Base-by-base conservation (phyloP, 495 filamentous ascomycete genomes). In the Trypethelium eluteriae region DNA sequence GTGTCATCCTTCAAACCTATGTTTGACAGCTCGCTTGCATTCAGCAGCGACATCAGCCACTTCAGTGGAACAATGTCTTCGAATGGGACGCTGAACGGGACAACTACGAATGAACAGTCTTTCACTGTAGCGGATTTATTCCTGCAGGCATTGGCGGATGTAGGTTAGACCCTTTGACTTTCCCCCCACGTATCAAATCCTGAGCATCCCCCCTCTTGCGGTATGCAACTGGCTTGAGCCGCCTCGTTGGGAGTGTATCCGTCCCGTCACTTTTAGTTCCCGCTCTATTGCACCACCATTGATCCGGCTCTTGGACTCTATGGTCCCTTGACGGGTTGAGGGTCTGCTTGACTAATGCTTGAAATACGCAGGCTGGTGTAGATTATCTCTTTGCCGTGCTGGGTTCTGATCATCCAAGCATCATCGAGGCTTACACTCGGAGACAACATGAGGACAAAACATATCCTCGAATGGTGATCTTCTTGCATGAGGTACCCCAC, bases 401-500 rank as follows among this genome's bases (percentile, higher is more conserved):
- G 9, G 71, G 71, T 14, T 73, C 71, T 34, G 71, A 73, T 46
- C 71, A 73, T 59, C 71, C 71, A 44, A 67, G 63, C 44, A 72
- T 73, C 59, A 70, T 73, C 44, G 71, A 73, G 65, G 71, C 71
- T 2, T 62, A 71, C n/a, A 62, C 63, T 38, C 67, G 62, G 41
- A 50, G 70, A 34, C 69, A 73, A 53, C 47, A 64, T 38, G 67
- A 69, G 41, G 44, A 65, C 3, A 69, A 72, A 38, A 59, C 67
- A n/a, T 73, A 50, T 49, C 74, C 74, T 46, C 64, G 67, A 66
- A 75, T 75, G 69, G 59, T 75, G 32, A 65, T 74, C 41, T 75
- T 73, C 63, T 70, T 70, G 46, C 73, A 75, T 64, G 73, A 75
- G 70, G 73, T 73, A 64, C 14, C 65, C 39, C 36, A 38, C 10